These are phyloP conservation scores for Ascochyta koolunga DNA, from an alignment of 2,329 filamentous ascomycete genomes.

Conservation along the genomic window DNA sequence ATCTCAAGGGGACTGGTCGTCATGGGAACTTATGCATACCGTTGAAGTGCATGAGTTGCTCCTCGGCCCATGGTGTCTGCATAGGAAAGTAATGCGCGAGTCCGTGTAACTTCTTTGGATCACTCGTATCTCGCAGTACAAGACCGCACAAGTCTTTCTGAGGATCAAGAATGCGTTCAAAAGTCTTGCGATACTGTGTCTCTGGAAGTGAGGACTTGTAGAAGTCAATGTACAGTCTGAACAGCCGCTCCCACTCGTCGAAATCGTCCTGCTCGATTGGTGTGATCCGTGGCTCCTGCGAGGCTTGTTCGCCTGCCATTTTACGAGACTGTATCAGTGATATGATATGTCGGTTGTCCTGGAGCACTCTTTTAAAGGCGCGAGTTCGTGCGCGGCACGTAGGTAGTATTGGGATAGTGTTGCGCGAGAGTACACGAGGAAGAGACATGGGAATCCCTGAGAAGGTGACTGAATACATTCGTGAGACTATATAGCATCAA, in stretches of 20 bases:
- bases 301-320: neutral
- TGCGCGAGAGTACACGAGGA: neutral
- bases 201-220: conserved; percentile 19
- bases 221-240: conserved; percentile 17
- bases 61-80: conserved; percentile 17
- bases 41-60: conserved; percentile 14
- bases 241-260: conserved; percentile 14
- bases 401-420: too few species aligned
- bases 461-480: too few species aligned
- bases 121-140: conserved; percentile 6
- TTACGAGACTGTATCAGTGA: neutral
- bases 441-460: neutral
- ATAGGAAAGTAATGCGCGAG: conserved; percentile 17
- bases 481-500: too few species aligned
- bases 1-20: neutral
- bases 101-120: conserved; percentile 5
- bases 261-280: conserved; percentile 4
- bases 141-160: conserved; percentile 5
- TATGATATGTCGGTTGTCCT: too few species aligned
- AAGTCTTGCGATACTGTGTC: conserved; percentile 13
- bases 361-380: too few species aligned
- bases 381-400: too few species aligned
- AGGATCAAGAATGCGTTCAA: conserved; percentile 10
- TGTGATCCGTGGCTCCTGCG: neutral
- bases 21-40: neutral